Evolutionary conservation across 768 basidiomycete genomes (phyloP).

Genomic region (Lactarius psammicola): DNA sequence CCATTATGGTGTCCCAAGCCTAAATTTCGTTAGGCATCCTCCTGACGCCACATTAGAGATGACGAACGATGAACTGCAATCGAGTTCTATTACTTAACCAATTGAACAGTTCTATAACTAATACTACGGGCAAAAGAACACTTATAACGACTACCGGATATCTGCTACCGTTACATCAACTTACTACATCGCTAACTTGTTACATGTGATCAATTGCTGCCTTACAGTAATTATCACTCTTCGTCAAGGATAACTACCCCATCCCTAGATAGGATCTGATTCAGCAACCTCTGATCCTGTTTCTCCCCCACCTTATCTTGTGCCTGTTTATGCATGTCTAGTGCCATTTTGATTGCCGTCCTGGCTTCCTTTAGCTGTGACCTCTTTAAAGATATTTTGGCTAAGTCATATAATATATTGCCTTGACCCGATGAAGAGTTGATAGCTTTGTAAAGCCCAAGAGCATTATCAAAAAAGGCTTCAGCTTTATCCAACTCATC

Average conservation of each 20-base stretch:
- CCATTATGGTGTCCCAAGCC: too few relatives aligned
- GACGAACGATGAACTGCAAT: too few relatives aligned
- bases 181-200: neutral
- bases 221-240: neutral
- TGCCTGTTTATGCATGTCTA: neutral
- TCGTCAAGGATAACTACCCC: neutral
- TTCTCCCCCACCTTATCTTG: neutral
- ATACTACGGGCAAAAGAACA: neutral
- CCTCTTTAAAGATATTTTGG: neutral
- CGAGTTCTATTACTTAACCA: too few relatives aligned
- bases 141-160: neutral
- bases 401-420: neutral
- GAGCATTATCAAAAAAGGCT: neutral
- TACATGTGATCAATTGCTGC: neutral
- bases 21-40: too few relatives aligned
- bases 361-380: neutral
- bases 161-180: neutral
- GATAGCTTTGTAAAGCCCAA: neutral
- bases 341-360: neutral
- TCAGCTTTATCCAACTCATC: neutral
- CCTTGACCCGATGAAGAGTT: neutral
- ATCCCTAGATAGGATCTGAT: neutral
- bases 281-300: neutral
- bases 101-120: too few relatives aligned
- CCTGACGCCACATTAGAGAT: too few relatives aligned